Conservation (phyloP, 2,329 filamentous ascomycete genomes). For the Verticillium nonalfalfae region DNA sequence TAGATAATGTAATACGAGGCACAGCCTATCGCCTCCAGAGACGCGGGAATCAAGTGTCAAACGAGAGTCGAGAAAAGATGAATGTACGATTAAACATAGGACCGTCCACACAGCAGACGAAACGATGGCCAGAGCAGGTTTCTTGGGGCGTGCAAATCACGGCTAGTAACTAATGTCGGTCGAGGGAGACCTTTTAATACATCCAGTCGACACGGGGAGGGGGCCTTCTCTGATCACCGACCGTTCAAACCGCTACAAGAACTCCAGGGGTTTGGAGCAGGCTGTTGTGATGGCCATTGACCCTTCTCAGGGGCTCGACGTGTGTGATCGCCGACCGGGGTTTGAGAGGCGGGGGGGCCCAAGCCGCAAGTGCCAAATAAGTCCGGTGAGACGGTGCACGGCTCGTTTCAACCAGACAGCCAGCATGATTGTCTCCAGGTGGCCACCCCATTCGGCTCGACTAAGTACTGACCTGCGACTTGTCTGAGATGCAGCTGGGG, state of each 20-base stretch:
- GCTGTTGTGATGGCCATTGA: neutral
- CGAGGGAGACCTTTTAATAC: neutral
- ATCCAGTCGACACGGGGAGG: neutral
- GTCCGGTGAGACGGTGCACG: neutral
- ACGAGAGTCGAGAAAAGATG: slow-evolving; percentile 17
- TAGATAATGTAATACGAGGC: slow-evolving; percentile 14
- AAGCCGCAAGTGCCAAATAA: neutral
- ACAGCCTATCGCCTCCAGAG: slow-evolving; percentile 18
- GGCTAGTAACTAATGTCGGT: neutral
- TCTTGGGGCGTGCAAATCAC: neutral
- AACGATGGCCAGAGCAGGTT: slow-evolving; percentile 4
- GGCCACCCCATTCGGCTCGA: neutral
- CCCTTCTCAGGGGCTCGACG: neutral
- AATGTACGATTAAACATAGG: slow-evolving; percentile 19
- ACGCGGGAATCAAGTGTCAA: slow-evolving; percentile 10
- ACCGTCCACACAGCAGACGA: slow-evolving; percentile 18
- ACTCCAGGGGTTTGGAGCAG: neutral
- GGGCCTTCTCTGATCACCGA: neutral
- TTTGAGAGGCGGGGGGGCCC: neutral
- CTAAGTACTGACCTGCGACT: neutral
- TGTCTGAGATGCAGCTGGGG: neutral
- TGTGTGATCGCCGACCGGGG: neutral
- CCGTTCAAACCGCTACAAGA: neutral
- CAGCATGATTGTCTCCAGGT: neutral
- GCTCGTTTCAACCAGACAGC: neutral